phyloP scores from a whole-genome alignment of 73 alveolate species.

The Paramecium sonneborni region DNA sequence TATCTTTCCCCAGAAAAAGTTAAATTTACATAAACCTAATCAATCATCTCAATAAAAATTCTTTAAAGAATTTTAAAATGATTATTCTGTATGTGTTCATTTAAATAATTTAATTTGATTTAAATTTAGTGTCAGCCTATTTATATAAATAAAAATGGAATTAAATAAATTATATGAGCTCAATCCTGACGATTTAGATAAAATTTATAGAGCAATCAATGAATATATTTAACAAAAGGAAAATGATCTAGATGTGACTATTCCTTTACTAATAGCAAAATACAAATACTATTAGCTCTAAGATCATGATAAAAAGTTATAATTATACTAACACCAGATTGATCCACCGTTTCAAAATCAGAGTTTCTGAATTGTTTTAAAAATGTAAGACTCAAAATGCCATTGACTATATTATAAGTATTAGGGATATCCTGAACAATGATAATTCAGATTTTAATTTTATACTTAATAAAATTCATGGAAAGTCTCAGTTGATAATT shows the following conservation, averaged over 20 bases:
- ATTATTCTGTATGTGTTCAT: no score
- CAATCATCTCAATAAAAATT: no score
- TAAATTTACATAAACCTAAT: no score
- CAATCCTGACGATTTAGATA: slow-evolving; percentile 43
- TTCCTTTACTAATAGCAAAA: neutral
- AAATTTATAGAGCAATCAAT: neutral
- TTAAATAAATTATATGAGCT: neutral
- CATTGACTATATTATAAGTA: neutral
- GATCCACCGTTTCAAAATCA: neutral
- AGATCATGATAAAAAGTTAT: slow-evolving; percentile 21
- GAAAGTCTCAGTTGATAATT: neutral
- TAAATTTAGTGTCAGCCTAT: neutral
- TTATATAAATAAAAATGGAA: neutral
- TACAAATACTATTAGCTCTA: neutral
- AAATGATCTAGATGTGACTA: neutral
- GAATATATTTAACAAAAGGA: neutral
- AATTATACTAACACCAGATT: neutral
- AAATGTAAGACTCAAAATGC: slow-evolving; percentile 8
- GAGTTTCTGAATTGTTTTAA: slow-evolving; percentile 7
- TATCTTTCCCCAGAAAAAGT: no score
- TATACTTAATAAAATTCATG: neutral
- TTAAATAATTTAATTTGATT: no score
- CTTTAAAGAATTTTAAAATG: no score
- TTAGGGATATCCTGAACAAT: neutral
- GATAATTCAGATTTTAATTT: neutral